These are phyloP conservation scores for Coix lacrymajobi DNA, from an alignment of 176 grass and related monocot species.

Conservation along the genomic window DNA sequence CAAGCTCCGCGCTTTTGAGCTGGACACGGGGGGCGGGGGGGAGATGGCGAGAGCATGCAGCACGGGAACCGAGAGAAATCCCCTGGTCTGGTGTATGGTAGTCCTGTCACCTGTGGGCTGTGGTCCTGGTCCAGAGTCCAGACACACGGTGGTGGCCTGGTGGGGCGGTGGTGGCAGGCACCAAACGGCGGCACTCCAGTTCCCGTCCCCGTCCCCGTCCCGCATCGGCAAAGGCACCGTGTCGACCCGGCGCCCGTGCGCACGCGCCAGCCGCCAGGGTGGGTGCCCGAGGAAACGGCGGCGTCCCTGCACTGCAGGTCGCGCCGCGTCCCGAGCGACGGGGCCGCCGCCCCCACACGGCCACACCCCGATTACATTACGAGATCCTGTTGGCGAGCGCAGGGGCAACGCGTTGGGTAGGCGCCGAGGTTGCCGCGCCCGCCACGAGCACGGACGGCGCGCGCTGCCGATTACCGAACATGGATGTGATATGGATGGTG, in stretches of 20 bases:
- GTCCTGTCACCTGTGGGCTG: too few relatives aligned
- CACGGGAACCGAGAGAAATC: background rate
- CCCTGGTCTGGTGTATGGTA: background rate
- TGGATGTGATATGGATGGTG: background rate
- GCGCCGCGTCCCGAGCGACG: background rate
- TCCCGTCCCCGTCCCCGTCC: background rate
- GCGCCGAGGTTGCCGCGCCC: background rate
- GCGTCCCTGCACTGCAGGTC: background rate
- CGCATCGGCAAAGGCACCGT: background rate
- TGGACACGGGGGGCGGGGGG: background rate
- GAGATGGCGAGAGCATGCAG: background rate
- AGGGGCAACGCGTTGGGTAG: background rate
- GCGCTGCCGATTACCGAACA: background rate
- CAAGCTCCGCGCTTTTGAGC: background rate
- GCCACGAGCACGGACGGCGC: background rate
- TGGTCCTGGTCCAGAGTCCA: background rate
- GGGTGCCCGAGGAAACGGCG: background rate
- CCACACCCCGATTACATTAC: background rate
- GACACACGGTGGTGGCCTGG: background rate
- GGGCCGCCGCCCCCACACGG: too few relatives aligned
- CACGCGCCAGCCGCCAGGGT: background rate
- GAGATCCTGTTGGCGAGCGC: background rate
- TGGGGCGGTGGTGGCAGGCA: background rate
- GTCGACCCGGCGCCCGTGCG: background rate
- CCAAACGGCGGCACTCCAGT: too few relatives aligned